Conservation (phyloP, 805 yeast species). For the Saccharomycopsis sp. region DNA sequence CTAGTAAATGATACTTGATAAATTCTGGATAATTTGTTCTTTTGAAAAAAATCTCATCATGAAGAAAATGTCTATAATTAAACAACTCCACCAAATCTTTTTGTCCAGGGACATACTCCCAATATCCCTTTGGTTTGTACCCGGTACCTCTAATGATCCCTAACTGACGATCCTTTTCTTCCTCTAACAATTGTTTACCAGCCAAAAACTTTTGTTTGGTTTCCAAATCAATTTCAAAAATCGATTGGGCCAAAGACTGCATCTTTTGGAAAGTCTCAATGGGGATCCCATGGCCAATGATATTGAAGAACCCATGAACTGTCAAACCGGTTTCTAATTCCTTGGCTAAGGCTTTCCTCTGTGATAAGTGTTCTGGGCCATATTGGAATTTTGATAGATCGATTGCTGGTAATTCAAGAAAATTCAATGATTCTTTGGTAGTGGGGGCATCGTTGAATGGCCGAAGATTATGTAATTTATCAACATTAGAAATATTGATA, state of each 20-base stretch:
- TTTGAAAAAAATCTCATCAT: slow-evolving; percentile 11
- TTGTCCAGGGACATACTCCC: slow-evolving; percentile 30
- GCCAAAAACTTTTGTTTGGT: slow-evolving; percentile 23
- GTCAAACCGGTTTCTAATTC: slow-evolving; percentile 30
- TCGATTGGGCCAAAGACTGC: slow-evolving; percentile 22
- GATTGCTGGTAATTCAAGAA: slow-evolving; percentile 19
- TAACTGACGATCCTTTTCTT: slow-evolving; percentile 19
- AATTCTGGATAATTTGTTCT: slow-evolving; percentile 30
- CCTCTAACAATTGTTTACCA: slow-evolving; percentile 24
- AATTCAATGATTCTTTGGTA: slow-evolving; percentile 7
- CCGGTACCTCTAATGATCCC: slow-evolving; percentile 34
- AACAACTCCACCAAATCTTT: slow-evolving; percentile 30
- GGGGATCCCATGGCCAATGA: slow-evolving; percentile 20
- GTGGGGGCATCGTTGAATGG: slow-evolving; percentile 24
- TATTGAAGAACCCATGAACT: slow-evolving; percentile 33
- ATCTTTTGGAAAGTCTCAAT: slow-evolving; percentile 20
- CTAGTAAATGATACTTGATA: slow-evolving; percentile 26
- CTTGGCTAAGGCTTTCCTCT: slow-evolving; percentile 27
- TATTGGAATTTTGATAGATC: slow-evolving; percentile 29
- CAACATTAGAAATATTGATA: no score
- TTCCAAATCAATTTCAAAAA: slow-evolving; percentile 24
- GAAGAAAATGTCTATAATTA: slow-evolving; percentile 26
- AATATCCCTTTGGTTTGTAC: slow-evolving; percentile 33
- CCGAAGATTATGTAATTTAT: no score
- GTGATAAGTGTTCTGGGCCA: slow-evolving; percentile 27